Conservation (phyloP, 192 early-diverging fungal species). For the Coemansia brasiliensis region DNA sequence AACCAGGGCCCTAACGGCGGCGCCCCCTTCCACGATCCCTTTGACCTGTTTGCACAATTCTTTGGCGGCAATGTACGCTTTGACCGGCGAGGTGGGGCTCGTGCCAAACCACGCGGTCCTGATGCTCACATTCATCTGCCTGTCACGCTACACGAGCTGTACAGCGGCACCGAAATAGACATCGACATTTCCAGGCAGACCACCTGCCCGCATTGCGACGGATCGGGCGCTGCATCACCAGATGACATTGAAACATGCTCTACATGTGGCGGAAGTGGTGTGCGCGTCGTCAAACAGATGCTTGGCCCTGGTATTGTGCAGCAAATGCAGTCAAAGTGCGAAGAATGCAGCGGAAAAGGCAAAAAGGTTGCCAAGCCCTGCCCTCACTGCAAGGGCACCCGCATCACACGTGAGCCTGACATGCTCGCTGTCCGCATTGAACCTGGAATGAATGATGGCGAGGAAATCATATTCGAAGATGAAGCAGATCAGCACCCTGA, state of each 20-base stretch:
- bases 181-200: conserved; percentile 93
- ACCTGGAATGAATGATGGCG: conserved; percentile 78
- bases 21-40: conserved; percentile 84
- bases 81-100: conserved; percentile 53
- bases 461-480: conserved; percentile 75
- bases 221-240: conserved; percentile 81
- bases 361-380: conserved; percentile 82
- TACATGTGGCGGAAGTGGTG: conserved; percentile 77
- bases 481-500: conserved; percentile 94
- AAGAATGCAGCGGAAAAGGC: conserved; percentile 87
- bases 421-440: conserved; percentile 78
- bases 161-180: conserved; percentile 79
- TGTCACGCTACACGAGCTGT: conserved; percentile 91
- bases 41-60: conserved; percentile 96
- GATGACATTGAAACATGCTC: conserved; percentile 84
- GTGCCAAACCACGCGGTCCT: conserved; percentile 81
- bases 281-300: conserved; percentile 78
- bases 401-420: conserved; percentile 81
- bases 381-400: conserved; percentile 77
- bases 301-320: conserved; percentile 93
- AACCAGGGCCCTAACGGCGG: conserved; percentile 59
- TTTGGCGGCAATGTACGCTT: conserved; percentile 69
- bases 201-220: conserved; percentile 89
- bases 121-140: conserved; percentile 74
- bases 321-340: conserved; percentile 91